These are phyloP conservation scores for Karstenula rhodostoma DNA, from an alignment of 2,329 filamentous ascomycete species.

Conservation along the genomic window DNA sequence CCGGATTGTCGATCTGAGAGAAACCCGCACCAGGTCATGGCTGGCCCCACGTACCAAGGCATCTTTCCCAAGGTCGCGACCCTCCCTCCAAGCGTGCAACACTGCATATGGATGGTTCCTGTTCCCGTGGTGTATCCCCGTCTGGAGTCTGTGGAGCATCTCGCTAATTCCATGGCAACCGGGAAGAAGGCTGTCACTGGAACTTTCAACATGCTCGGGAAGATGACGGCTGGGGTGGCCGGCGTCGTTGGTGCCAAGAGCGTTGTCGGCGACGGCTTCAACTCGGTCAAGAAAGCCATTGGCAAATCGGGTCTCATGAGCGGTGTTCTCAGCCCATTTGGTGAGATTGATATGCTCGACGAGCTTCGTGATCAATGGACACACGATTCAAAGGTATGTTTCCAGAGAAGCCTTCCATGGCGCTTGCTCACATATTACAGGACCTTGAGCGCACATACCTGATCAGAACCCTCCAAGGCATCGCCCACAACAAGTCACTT, in stretches of 20 bases:
- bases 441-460: slow-evolving; percentile 96
- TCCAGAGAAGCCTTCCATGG: not conserved
- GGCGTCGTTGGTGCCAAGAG: slow-evolving; percentile 95
- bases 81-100: slow-evolving; percentile 90
- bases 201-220: slow-evolving; percentile 94
- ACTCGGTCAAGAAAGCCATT: slow-evolving; percentile 93
- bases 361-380: slow-evolving; percentile 98
- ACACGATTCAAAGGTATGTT: slow-evolving; percentile 84
- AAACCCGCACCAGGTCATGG: slow-evolving; percentile 89
- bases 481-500: slow-evolving; percentile 92
- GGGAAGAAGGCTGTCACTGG: slow-evolving; percentile 97
- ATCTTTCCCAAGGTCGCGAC: slow-evolving; percentile 95
- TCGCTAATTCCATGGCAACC: slow-evolving; percentile 89
- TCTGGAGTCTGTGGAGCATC: slow-evolving; percentile 87
- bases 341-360: slow-evolving; percentile 92
- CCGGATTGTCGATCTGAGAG: slow-evolving; percentile 92
- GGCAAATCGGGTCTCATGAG: slow-evolving; percentile 97
- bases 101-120: slow-evolving; percentile 95
- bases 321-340: slow-evolving; percentile 92
- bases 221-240: slow-evolving; percentile 92
- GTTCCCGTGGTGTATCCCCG: slow-evolving; percentile 91
- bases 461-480: slow-evolving; percentile 93
- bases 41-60: slow-evolving; percentile 95
- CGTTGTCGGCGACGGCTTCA: slow-evolving; percentile 90
- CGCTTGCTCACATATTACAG: slow-evolving; percentile 48